phyloP scores from a whole-genome alignment of 73 alveolate genomes.

The Paramecium primaurelia region DNA sequence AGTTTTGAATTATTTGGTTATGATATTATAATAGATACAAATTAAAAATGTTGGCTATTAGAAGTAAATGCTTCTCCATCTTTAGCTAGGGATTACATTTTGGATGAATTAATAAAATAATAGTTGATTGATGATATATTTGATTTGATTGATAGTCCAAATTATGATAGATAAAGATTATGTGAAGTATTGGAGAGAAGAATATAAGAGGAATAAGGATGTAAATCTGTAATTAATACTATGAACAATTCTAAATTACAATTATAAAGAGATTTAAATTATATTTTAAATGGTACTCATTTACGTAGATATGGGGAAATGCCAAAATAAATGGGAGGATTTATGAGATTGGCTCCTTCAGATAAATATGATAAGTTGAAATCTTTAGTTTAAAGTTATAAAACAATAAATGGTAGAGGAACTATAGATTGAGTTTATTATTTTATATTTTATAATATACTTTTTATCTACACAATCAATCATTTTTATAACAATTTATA shows the following conservation, averaged over 20 bases:
- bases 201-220: constrained; percentile 78
- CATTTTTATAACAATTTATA: background rate
- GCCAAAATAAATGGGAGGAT: constrained; percentile 66
- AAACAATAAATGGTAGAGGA: constrained; percentile 27
- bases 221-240: constrained; percentile 66
- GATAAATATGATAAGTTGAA: background rate
- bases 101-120: constrained; percentile 90
- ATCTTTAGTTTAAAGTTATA: background rate
- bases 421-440: constrained; percentile 10
- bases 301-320: constrained; percentile 88
- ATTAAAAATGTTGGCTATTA: constrained; percentile 87
- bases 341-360: constrained; percentile 21
- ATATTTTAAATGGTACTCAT: constrained; percentile 83
- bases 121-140: constrained; percentile 89
- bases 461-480: background rate
- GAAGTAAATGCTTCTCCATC: constrained; percentile 96
- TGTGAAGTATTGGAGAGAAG: constrained; percentile 89
- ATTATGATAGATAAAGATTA: constrained; percentile 81
- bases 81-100: constrained; percentile 84
- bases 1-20: constrained; percentile 96
- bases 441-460: background rate
- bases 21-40: constrained; percentile 90
- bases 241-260: constrained; percentile 72
- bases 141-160: constrained; percentile 81
- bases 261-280: constrained; percentile 84